These are phyloP conservation scores for Ascochyta pisi DNA, from an alignment of 2,329 filamentous ascomycete genomes.

Conservation along the genomic window DNA sequence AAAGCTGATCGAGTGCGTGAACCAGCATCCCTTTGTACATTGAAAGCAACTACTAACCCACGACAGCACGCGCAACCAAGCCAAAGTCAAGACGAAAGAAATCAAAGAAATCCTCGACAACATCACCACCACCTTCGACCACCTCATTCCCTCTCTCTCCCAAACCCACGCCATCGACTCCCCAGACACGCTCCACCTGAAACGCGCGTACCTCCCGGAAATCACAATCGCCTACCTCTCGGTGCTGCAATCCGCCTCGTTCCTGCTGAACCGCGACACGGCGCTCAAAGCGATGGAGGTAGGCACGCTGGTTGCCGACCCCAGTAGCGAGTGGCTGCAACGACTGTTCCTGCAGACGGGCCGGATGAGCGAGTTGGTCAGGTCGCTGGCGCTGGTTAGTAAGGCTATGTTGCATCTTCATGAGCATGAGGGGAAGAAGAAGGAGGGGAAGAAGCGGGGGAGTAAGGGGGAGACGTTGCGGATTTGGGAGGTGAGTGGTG, in stretches of 20 bases:
- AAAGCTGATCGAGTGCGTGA: constrained; percentile 37
- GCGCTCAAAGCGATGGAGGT: constrained; percentile 88
- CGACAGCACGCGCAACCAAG: constrained; percentile 19
- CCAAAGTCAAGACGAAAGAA: constrained; percentile 35
- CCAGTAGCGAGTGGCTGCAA: constrained; percentile 43
- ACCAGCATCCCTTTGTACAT: neutral
- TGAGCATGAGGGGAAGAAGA: constrained; percentile 44
- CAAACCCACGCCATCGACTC: constrained; percentile 39
- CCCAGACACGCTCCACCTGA: constrained; percentile 68
- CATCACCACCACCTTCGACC: constrained; percentile 49
- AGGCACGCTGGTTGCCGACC: constrained; percentile 70
- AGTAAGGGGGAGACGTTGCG: constrained; percentile 51
- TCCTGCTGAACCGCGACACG: constrained; percentile 74
- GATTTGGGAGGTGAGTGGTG: constrained; percentile 52
- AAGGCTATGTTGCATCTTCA: constrained; percentile 69
- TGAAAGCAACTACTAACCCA: constrained; percentile 9
- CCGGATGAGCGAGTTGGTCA: constrained; percentile 55
- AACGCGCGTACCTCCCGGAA: constrained; percentile 83
- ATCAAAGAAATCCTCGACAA: constrained; percentile 50
- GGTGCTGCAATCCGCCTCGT: constrained; percentile 79
- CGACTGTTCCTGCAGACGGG: constrained; percentile 49
- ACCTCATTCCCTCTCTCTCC: constrained; percentile 41
- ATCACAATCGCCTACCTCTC: constrained; percentile 83
- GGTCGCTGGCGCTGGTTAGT: constrained; percentile 75
- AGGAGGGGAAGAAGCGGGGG: constrained; percentile 52